A percentile compares a stretch with the other conserved stretches of the same genome.
Evolutionary conservation across 108 stramenopile species (phyloP).

Genomic region (Craspedostauros australis): DNA sequence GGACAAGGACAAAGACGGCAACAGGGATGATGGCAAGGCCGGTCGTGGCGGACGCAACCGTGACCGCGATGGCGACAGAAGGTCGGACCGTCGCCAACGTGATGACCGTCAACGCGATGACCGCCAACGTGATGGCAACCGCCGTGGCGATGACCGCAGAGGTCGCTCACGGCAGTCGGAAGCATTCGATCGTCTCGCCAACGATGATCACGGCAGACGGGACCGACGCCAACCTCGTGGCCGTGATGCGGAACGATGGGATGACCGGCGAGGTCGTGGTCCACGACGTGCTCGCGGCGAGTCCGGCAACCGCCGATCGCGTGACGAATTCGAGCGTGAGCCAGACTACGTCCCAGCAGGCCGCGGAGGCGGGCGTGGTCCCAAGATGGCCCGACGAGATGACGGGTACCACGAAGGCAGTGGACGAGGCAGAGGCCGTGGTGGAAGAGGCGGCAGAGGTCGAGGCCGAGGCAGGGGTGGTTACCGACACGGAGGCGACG

Average conservation of each 20-base stretch:
- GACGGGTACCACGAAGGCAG: conserved; percentile 16
- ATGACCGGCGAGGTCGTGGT: conserved; percentile 22
- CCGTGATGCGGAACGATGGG: conserved; percentile 3
- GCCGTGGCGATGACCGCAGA: conserved; percentile 13
- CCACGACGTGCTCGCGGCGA: conserved; percentile 4
- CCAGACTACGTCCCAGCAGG: conserved; percentile 5
- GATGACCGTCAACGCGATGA: background rate
- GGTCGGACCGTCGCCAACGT: background rate
- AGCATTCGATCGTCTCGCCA: too few relatives aligned
- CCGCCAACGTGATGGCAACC: conserved; percentile 14
- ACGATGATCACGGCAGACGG: too few relatives aligned
- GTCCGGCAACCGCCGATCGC: conserved; percentile 5
- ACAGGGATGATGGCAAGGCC: too few relatives aligned
- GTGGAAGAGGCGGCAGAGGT: conserved; percentile 10
- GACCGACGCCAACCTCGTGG: conserved; percentile 9
- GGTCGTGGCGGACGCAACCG: conserved; percentile 12
- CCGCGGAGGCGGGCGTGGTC: conserved; percentile 8
- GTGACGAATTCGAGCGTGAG: conserved; percentile 12
- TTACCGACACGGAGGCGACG: background rate
- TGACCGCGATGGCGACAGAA: conserved; percentile 8
- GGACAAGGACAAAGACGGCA: too few relatives aligned
- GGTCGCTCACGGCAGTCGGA: background rate
- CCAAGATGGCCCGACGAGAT: conserved; percentile 14
- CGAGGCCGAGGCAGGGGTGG: conserved; percentile 19
- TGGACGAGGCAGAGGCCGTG: background rate